Base-by-base conservation (phyloP, 106 monocot genomes). In the Gastrodia elata region DNA sequence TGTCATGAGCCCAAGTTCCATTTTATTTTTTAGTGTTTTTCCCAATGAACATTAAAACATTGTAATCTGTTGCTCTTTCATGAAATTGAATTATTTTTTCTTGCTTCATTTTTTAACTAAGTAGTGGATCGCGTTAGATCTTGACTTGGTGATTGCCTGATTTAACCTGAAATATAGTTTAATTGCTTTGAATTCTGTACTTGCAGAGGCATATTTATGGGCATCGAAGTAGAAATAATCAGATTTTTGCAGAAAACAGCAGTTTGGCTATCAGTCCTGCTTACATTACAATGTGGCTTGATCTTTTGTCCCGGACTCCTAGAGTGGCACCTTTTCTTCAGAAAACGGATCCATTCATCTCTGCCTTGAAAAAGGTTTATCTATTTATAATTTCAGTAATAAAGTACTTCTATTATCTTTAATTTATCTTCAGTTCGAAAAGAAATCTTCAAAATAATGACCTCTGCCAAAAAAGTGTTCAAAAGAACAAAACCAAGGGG, bases 201-300 rank as follows among this genome's bases (percentile, higher is more conserved):
- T 25, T 93, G 74, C 91, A 98, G 98, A 91, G 83, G 39, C 93
- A 98, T 80, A 89, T 98, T 65, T 98, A 98, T 85, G 93, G 98
- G 52, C 81, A 85, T 30, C 74, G 83, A 76, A 88, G 88, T 64
- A 93, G 71, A 83, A 85, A 87, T 4, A 85, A 93, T 27, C 58
- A 93, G 67, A 85, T 98, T 71, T 98, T 93, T 84, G 88, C 87
- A 35, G 93, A 98, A 73, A 70, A 83, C 22, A 89, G 93, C 75
- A 92, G 87, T 73, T 81, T 98, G 84, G 86, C 87, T 4, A 72
- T 98, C 71, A 91, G 93, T 73, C 84, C 87, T 78, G 77, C 77
- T 35, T 91, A 93, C 44, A 80, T 98, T 56, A 85, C 70, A 22
- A 83, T 91, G 52, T 98, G 93, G 93, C 61, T 98, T 75, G 85